A percentile compares a stretch with the other conserved stretches of the same genome.
Conservation (phyloP, 208 protist species). For the Wallacemonas sp. region DNA sequence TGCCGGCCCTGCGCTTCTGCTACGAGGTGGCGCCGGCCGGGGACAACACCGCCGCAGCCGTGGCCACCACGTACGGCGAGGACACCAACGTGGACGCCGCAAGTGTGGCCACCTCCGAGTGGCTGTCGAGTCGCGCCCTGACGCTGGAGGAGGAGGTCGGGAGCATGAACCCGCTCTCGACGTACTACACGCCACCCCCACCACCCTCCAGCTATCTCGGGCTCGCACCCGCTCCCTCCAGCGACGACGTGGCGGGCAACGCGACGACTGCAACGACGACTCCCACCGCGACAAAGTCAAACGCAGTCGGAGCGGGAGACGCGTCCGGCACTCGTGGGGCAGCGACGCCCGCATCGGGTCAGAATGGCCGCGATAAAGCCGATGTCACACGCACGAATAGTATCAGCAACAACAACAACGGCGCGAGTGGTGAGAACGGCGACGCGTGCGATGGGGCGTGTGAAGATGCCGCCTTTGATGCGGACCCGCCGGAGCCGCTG, state of each 20-base stretch:
- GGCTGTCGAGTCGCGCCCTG: constrained; percentile 29
- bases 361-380: too few species aligned
- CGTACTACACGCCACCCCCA: constrained; percentile 43
- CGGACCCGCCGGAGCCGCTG: constrained; percentile 42
- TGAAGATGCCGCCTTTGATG: too few species aligned
- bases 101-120: constrained; percentile 45
- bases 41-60: constrained; percentile 8
- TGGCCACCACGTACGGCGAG: constrained; percentile 23
- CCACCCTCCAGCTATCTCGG: constrained; percentile 31
- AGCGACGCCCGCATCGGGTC: too few species aligned
- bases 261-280: neutral
- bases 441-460: too few species aligned
- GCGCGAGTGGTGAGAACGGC: too few species aligned
- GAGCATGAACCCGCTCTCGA: constrained; percentile 69
- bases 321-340: too few species aligned
- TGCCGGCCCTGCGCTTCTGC: constrained; percentile 54
- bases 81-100: constrained; percentile 23
- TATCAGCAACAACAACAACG: too few species aligned
- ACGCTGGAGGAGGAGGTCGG: constrained; percentile 69
- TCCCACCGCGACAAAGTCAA: neutral
- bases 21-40: constrained; percentile 34
- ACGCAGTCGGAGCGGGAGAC: too few species aligned
- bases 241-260: neutral
- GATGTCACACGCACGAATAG: too few species aligned
- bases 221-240: neutral